A percentile compares a stretch with the other conserved stretches of the same genome.
These are phyloP conservation scores for Rubroboletus satanas DNA, from an alignment of 768 basidiomycete species.

Conservation along the genomic window DNA sequence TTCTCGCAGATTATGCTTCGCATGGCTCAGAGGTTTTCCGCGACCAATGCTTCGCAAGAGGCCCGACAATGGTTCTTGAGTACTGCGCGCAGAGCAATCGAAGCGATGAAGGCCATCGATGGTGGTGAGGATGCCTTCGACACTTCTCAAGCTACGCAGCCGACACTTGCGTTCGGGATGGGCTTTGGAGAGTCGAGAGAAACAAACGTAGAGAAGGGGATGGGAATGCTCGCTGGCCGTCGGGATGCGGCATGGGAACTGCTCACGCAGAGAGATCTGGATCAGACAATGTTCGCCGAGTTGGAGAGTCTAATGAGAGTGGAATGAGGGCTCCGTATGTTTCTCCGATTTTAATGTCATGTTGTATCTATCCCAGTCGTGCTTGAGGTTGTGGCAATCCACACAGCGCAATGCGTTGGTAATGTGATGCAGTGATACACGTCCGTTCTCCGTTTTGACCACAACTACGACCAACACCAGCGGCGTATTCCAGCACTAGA, in stretches of 20 bases:
- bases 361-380: slow-evolving; percentile 4
- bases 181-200: slow-evolving; percentile 76
- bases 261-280: slow-evolving; percentile 68
- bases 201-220: slow-evolving; percentile 61
- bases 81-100: slow-evolving; percentile 63
- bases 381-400: slow-evolving; percentile 9
- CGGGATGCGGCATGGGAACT: slow-evolving; percentile 70
- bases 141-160: slow-evolving; percentile 51
- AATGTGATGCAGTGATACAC: neutral
- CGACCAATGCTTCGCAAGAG: slow-evolving; percentile 44
- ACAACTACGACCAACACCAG: slow-evolving; percentile 5
- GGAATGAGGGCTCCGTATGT: slow-evolving; percentile 36
- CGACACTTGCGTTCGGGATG: slow-evolving; percentile 79
- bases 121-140: slow-evolving; percentile 74
- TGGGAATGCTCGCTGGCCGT: slow-evolving; percentile 69
- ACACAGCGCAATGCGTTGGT: neutral
- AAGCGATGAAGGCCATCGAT: slow-evolving; percentile 76
- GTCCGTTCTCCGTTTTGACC: neutral
- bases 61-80: slow-evolving; percentile 50
- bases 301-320: slow-evolving; percentile 75
- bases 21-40: slow-evolving; percentile 62
- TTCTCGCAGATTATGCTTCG: slow-evolving; percentile 69
- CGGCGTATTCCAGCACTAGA: neutral
- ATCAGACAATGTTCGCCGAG: slow-evolving; percentile 71
- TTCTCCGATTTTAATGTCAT: slow-evolving; percentile 7